These are phyloP conservation scores for Colletotrichum falcatum DNA, from an alignment of 2,329 filamentous ascomycete genomes.

Conservation along the genomic window DNA sequence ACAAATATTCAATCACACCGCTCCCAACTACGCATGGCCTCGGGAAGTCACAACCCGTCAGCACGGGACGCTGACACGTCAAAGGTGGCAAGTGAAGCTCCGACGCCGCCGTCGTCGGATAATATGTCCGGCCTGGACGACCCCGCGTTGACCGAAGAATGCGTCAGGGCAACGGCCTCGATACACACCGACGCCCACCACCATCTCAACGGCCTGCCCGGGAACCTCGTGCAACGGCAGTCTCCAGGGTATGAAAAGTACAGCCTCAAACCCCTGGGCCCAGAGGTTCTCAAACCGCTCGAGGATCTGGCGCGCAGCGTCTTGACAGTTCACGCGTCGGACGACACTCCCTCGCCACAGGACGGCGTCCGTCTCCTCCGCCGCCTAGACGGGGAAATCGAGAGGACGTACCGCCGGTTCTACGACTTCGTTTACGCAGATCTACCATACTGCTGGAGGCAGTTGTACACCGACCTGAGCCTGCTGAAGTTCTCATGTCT, in stretches of 20 bases:
- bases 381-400: constrained; percentile 27
- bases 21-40: background rate
- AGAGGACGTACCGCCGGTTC: constrained; percentile 53
- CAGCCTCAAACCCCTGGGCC: background rate
- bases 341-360: background rate
- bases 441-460: constrained; percentile 76
- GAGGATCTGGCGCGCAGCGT: background rate
- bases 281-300: background rate
- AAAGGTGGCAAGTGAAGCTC: background rate
- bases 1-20: background rate
- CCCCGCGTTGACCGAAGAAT: constrained; percentile 21
- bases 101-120: too few relatives aligned
- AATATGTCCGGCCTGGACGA: constrained; percentile 15
- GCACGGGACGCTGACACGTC: background rate
- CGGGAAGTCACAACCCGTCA: too few relatives aligned
- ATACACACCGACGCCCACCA: constrained; percentile 13
- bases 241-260: background rate
- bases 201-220: background rate
- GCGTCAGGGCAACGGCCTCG: background rate
- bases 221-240: background rate
- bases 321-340: constrained; percentile 3
- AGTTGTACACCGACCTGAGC: constrained; percentile 77
- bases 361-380: background rate
- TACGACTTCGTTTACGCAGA: constrained; percentile 77
- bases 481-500: constrained; percentile 67